phyloP scores from a whole-genome alignment of 2,329 filamentous ascomycete genomes.

The Aspergillus viridinutans region DNA sequence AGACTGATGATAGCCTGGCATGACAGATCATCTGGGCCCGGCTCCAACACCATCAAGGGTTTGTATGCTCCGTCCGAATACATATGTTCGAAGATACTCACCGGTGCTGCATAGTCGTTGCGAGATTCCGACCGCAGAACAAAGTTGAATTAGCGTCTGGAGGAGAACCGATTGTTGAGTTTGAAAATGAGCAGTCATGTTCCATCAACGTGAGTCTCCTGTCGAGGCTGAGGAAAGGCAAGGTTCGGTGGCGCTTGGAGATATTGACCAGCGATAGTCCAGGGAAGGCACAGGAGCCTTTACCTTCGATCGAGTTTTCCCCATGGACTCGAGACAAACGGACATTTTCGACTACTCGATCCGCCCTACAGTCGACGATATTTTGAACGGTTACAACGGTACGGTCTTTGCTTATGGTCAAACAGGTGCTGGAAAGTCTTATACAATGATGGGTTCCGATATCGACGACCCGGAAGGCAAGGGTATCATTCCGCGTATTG shows the following conservation, averaged over 20 bases:
- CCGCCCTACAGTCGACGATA: conserved; percentile 91
- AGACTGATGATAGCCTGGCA: conserved; percentile 15
- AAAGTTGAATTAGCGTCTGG: conserved; percentile 85
- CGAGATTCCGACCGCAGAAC: conserved; percentile 96
- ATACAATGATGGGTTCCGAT: conserved; percentile 96
- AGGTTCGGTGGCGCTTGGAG: background rate
- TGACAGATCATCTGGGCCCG: conserved; percentile 28
- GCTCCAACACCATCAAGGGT: conserved; percentile 53
- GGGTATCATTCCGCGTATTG: conserved; percentile 93
- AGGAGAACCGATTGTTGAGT: conserved; percentile 86
- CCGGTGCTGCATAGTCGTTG: conserved; percentile 65
- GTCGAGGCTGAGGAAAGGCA: background rate
- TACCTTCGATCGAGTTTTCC: conserved; percentile 97
- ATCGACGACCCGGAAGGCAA: conserved; percentile 85
- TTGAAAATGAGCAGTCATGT: conserved; percentile 86
- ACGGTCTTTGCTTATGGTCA: conserved; percentile 98
- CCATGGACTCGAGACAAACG: conserved; percentile 81
- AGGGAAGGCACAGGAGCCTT: conserved; percentile 79
- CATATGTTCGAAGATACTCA: conserved; percentile 41
- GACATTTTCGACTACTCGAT: conserved; percentile 99
- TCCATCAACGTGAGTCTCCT: conserved; percentile 64
- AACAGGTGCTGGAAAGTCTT: conserved; percentile 97
- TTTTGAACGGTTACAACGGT: conserved; percentile 98
- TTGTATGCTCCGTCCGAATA: conserved; percentile 20
- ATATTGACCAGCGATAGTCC: conserved; percentile 54